Evolutionary conservation across 2,329 filamentous ascomycete species (phyloP), one percentile per base, ranked within the genome.

Genomic region (Lizonia empirigonia): DNA sequence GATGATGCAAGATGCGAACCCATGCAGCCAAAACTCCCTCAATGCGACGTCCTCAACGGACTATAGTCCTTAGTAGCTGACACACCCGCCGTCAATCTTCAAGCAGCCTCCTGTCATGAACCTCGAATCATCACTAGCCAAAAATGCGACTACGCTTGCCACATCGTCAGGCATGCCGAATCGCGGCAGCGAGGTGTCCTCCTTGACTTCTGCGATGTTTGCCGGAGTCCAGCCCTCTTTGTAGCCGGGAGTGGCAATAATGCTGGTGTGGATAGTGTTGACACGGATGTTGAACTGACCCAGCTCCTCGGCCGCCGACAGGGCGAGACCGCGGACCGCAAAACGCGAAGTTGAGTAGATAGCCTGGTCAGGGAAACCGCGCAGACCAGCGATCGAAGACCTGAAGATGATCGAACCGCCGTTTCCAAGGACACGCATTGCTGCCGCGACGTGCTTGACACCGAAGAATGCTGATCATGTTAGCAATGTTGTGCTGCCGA

Each of bases 241-340:
- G 45, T 71, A 74, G 46, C 72, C 68, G 6, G 70, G 68, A 2
- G 68, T 67, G 29, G 73, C 67, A 19, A 76, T 68, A 32, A 71
- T 72, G 37, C 70, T 72, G 5, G 72, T 74, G 53, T 75, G 73
- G 13, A 76, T 71, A 2, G 72, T 75, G 57, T 75, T 76, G 45
- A 75, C 73, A 22, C 73, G 69, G 50, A 75, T 74, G 33, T 68
- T 68, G 41, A 66, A 59, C 24, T 68, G 68, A 7, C 72, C 73
- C 4, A 76, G 60, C 50, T 75, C 73, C 15, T 65, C 64, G 7
- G 73, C 72, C 20, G 73, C 73, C 6, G 72, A 72, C 5, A 71
- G 60, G 22, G 71, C 70, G n/a, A 76, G 67, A 12, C 73, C 73
- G 6, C 72, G 68, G 7, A 70, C 53, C 12, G 73, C 73, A 37